Evolutionary conservation across 306 rosid species (phyloP).

Genomic region (Benincasa hispida): DNA sequence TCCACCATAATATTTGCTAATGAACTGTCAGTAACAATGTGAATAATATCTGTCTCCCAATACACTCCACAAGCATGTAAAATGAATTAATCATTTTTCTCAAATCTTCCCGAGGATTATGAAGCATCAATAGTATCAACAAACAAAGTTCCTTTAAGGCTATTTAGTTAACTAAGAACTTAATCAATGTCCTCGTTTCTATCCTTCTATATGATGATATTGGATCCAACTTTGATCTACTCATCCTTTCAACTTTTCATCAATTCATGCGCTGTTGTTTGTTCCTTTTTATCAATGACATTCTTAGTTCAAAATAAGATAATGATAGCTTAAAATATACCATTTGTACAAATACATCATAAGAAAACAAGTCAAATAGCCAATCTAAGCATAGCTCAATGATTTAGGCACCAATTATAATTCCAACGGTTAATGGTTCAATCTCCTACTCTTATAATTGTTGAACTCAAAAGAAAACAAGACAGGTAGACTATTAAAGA

Average conservation of each 20-base stretch:
- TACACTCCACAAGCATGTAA: neutral
- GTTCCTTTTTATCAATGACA: neutral
- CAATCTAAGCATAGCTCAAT: too few relatives aligned
- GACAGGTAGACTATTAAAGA: neutral
- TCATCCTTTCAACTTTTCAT: neutral
- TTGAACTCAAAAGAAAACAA: neutral
- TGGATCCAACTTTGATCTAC: neutral
- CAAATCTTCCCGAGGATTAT: neutral
- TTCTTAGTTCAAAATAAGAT: neutral
- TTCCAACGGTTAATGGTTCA: too few relatives aligned
- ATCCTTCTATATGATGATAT: neutral
- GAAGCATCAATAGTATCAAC: neutral
- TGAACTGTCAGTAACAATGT: neutral
- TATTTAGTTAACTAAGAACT: neutral
- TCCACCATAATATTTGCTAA: neutral
- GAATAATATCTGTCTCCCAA: neutral
- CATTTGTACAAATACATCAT: neutral
- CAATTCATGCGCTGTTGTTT: neutral
- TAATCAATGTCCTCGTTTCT: neutral
- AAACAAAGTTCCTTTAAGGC: neutral
- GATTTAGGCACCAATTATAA: too few relatives aligned
- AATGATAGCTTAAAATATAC: neutral
- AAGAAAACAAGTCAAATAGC: neutral
- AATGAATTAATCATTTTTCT: neutral
- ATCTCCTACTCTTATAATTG: too few relatives aligned